These are phyloP conservation scores for Phoma sp. DNA, from an alignment of 2,329 filamentous ascomycete species.

Conservation along the genomic window DNA sequence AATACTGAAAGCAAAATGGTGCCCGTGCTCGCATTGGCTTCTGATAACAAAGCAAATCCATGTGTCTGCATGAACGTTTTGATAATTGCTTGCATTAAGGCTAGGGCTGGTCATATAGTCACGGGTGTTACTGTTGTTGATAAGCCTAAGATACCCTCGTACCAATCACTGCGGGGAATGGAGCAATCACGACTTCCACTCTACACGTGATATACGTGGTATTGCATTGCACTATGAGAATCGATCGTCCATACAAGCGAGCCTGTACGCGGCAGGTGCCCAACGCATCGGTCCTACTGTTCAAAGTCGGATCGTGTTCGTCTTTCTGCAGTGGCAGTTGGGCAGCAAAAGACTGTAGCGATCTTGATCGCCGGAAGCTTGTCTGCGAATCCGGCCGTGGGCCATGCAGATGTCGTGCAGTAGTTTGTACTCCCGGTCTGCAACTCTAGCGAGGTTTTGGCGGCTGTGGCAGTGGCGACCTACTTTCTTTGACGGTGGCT, in stretches of 20 bases:
- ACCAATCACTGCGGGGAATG: no score
- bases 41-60: no score
- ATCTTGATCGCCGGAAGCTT: neutral
- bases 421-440: constrained; percentile 1
- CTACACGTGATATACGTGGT: neutral
- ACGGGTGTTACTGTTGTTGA: no score
- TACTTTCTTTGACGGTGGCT: neutral
- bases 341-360: constrained; percentile 6
- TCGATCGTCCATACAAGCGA: neutral
- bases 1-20: no score
- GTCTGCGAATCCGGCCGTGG: no score
- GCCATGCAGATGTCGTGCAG: constrained; percentile 1
- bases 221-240: neutral
- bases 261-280: neutral
- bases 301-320: neutral
- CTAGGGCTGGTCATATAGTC: no score
- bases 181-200: no score
- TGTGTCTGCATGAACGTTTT: no score
- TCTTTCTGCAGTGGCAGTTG: neutral
- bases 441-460: constrained; percentile 3
- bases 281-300: constrained; percentile 2
- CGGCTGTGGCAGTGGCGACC: neutral
- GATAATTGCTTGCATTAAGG: no score
- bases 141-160: no score
- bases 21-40: no score